These are phyloP conservation scores for Bertia moriformis DNA, from an alignment of 2,329 filamentous ascomycete genomes.

Conservation along the genomic window DNA sequence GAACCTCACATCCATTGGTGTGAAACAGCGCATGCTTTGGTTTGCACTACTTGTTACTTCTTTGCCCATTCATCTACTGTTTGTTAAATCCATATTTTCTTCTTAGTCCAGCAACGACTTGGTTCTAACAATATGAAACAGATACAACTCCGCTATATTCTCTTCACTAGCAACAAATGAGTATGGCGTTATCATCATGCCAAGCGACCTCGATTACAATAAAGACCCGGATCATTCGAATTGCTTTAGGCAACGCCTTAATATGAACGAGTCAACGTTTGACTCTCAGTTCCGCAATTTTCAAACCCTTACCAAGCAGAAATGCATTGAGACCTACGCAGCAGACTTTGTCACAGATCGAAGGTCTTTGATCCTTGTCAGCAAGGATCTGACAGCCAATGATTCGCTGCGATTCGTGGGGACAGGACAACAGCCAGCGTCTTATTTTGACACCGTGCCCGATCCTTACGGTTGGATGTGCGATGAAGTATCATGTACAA, in stretches of 20 bases:
- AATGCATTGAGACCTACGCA: neutral
- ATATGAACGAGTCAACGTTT: neutral
- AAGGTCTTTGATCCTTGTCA: neutral
- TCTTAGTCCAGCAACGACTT: neutral
- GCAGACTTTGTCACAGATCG: neutral
- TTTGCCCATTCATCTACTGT: neutral
- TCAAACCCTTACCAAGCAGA: neutral
- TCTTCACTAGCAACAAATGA: neutral
- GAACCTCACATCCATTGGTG: neutral
- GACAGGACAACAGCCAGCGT: too few species aligned
- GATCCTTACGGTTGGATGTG: too few species aligned
- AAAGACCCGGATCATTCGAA: neutral
- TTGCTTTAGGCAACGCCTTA: neutral
- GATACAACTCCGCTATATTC: neutral
- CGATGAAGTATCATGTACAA: too few species aligned
- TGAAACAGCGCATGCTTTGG: neutral
- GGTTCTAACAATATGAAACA: neutral
- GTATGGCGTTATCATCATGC: too few species aligned
- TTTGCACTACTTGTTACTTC: neutral
- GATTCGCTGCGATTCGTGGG: too few species aligned
- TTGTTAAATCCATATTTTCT: neutral
- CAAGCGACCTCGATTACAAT: too few species aligned
- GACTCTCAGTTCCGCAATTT: neutral
- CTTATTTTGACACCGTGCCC: neutral
- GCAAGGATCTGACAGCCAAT: too few species aligned